These are phyloP conservation scores for Thermothielavioides terrestris DNA, from an alignment of 495 filamentous ascomycete species.

Conservation along the genomic window DNA sequence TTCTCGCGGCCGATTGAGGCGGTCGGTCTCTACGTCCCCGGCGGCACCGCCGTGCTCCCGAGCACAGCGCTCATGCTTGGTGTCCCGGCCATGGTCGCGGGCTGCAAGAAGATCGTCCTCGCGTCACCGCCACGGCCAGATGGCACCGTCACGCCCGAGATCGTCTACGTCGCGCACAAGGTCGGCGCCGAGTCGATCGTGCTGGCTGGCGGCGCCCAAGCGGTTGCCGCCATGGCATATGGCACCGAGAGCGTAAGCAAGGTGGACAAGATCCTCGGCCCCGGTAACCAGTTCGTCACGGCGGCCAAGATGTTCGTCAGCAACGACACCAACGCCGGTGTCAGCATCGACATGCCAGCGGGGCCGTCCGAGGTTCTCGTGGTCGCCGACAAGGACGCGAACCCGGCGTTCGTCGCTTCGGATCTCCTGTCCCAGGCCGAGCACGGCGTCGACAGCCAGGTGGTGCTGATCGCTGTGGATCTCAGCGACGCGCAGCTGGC, in stretches of 20 bases:
- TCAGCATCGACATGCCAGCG: slow-evolving; percentile 97
- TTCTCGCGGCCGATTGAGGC: slow-evolving; percentile 89
- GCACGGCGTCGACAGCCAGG: slow-evolving; percentile 91
- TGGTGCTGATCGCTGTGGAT: slow-evolving; percentile 81
- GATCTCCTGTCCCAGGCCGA: slow-evolving; percentile 94
- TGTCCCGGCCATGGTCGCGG: slow-evolving; percentile 93
- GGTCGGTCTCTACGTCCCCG: slow-evolving; percentile 90
- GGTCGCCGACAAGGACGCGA: slow-evolving; percentile 81
- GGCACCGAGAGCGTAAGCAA: slow-evolving; percentile 80
- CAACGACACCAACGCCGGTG: slow-evolving; percentile 90
- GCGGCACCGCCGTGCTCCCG: slow-evolving; percentile 90
- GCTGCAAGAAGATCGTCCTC: slow-evolving; percentile 90
- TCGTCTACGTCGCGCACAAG: slow-evolving; percentile 97
- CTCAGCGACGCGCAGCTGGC: slow-evolving; percentile 59
- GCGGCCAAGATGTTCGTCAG: slow-evolving; percentile 96
- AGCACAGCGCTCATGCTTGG: slow-evolving; percentile 97
- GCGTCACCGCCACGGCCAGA: slow-evolving; percentile 86
- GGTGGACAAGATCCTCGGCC: slow-evolving; percentile 97
- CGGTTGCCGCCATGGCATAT: slow-evolving; percentile 82
- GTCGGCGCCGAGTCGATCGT: slow-evolving; percentile 92
- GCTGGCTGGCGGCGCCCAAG: slow-evolving; percentile 89
- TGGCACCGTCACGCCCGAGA: slow-evolving; percentile 87
- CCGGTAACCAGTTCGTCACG: slow-evolving; percentile 97
- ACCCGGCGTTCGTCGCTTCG: slow-evolving; percentile 90
- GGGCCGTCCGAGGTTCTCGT: slow-evolving; percentile 95